These are phyloP conservation scores for Penicillium expansum DNA, from an alignment of 2,329 filamentous ascomycete species.

Conservation along the genomic window DNA sequence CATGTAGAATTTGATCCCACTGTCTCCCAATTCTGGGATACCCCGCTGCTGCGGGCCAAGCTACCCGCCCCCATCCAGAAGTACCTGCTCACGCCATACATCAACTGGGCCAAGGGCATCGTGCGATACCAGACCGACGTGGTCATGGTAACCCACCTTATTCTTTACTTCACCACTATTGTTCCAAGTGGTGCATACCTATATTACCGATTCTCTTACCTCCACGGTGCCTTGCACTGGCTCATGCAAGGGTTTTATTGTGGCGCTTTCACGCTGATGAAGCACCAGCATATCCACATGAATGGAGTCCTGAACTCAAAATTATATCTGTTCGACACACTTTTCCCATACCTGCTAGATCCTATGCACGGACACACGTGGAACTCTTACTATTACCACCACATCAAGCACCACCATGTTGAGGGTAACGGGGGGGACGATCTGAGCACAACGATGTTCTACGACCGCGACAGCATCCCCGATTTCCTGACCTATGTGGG, in stretches of 20 bases:
- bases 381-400: conserved; percentile 83
- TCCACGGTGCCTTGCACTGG: conserved; percentile 65
- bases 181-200: conserved; percentile 67
- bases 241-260: conserved; percentile 66
- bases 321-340: conserved; percentile 57
- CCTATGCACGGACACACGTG: conserved; percentile 79
- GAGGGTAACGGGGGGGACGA: conserved; percentile 77
- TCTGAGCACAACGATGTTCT: conserved; percentile 71
- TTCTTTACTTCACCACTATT: conserved; percentile 68
- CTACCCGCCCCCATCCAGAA: conserved; percentile 43
- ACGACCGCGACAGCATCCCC: conserved; percentile 65
- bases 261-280: conserved; percentile 74
- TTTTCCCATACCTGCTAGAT: conserved; percentile 71
- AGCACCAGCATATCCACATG: conserved; percentile 82
- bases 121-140: conserved; percentile 70
- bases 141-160: conserved; percentile 72
- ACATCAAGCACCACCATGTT: conserved; percentile 82
- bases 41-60: conserved; percentile 42
- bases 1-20: conserved; percentile 54
- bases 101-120: conserved; percentile 53
- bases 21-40: conserved; percentile 54
- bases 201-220: conserved; percentile 64
- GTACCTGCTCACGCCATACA: conserved; percentile 59
- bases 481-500: conserved; percentile 71
- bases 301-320: conserved; percentile 62